phyloP scores from a whole-genome alignment of 176 grass and related monocot genomes.

The Eragrostis nindensis region DNA sequence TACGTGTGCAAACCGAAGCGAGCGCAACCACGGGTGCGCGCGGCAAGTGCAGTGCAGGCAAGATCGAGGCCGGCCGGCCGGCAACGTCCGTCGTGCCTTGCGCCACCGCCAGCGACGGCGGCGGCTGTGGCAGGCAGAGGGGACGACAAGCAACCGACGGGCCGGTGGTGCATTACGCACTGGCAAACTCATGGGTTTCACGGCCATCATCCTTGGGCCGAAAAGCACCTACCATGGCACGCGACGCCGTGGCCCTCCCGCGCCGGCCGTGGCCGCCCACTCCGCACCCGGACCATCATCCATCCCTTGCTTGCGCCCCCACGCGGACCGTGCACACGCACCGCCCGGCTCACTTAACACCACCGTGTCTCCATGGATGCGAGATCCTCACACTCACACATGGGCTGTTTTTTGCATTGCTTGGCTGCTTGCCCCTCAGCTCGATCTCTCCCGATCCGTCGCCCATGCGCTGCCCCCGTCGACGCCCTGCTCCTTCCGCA shows the following conservation, averaged over 20 bases:
- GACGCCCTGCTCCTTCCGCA: not conserved
- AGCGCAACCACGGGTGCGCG: too few relatives aligned
- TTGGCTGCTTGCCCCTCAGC: too few relatives aligned
- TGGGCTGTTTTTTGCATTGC: not conserved
- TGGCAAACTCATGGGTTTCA: too few relatives aligned
- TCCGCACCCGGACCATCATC: not conserved
- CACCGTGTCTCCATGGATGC: not conserved
- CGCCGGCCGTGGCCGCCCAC: not conserved
- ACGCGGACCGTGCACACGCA: slow-evolving; percentile 1
- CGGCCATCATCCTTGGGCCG: too few relatives aligned
- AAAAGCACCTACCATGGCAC: not conserved
- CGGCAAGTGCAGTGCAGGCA: too few relatives aligned
- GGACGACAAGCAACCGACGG: too few relatives aligned
- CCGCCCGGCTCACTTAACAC: not conserved
- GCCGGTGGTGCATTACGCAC: too few relatives aligned
- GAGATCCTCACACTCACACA: not conserved
- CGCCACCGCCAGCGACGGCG: too few relatives aligned
- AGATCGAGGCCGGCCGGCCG: too few relatives aligned
- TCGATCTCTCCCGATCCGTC: not conserved
- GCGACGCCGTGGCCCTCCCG: not conserved
- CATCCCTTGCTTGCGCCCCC: not conserved
- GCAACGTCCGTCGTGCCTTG: too few relatives aligned
- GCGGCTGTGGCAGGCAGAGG: too few relatives aligned
- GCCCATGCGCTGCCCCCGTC: not conserved
- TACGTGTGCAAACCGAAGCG: too few relatives aligned